These are phyloP conservation scores for Yamadazyma akitaensis DNA, from an alignment of 805 yeast species.

Conservation along the genomic window DNA sequence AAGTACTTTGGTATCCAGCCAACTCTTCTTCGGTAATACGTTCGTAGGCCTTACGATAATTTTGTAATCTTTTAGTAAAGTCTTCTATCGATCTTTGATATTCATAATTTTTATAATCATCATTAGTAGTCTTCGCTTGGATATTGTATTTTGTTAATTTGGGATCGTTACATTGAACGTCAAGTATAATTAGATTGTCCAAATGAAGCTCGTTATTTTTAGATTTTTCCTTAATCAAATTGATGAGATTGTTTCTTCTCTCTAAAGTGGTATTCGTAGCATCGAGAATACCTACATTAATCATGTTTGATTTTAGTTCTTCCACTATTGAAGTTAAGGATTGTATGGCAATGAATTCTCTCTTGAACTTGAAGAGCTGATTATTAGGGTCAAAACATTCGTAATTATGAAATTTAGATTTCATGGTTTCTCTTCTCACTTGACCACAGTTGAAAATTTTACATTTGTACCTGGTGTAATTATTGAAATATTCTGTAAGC, in stretches of 20 bases:
- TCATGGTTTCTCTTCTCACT: slow-evolving; percentile 37
- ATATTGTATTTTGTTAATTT: slow-evolving; percentile 57
- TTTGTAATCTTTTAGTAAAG: slow-evolving; percentile 53
- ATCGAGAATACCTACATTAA: slow-evolving; percentile 39
- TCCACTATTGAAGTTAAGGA: slow-evolving; percentile 29
- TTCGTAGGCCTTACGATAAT: slow-evolving; percentile 42
- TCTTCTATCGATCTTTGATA: slow-evolving; percentile 54
- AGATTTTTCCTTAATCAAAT: slow-evolving; percentile 16
- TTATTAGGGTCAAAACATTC: slow-evolving; percentile 39
- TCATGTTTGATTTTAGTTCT: slow-evolving; percentile 23
- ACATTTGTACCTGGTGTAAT: slow-evolving; percentile 20
- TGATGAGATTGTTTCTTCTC: slow-evolving; percentile 32
- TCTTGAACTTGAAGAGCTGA: slow-evolving; percentile 24
- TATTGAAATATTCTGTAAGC: slow-evolving; percentile 27
- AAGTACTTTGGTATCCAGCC: slow-evolving; percentile 11
- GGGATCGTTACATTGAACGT: slow-evolving; percentile 55
- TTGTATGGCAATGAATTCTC: slow-evolving; percentile 36
- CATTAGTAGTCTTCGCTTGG: slow-evolving; percentile 59
- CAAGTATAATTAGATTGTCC: slow-evolving; percentile 49
- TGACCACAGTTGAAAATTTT: slow-evolving; percentile 51
- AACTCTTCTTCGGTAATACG: slow-evolving; percentile 27
- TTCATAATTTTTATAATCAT: slow-evolving; percentile 54
- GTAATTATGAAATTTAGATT: slow-evolving; percentile 23
- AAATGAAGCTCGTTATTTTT: slow-evolving; percentile 7
- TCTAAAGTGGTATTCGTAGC: slow-evolving; percentile 41